Evolutionary conservation across 2,329 filamentous ascomycete genomes (phyloP), one percentile per base, ranked within the genome.

Genomic region (Hymenoscyphus linearis): DNA sequence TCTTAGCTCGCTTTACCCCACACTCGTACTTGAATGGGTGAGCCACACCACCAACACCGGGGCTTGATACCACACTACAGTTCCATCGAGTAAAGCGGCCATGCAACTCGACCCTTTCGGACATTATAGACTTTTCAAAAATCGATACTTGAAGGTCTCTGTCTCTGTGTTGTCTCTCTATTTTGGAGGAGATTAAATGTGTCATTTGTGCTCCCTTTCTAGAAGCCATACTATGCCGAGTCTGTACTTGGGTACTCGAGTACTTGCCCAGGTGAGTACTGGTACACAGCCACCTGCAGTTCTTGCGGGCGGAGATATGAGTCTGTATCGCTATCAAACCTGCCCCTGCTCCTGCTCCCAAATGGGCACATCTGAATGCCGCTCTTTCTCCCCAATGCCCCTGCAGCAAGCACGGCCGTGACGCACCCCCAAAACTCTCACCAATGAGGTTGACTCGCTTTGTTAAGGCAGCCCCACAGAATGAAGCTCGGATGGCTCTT

Each of bases 1-100:
- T 37, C 35, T 16, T 44, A 40, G 36, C 36, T 16, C 36, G 25
- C 22, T 57, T 52, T 59, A 59, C 57, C 57, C 57, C 57, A 59
- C 47, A 59, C 47, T 59, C 25, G 10, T 25, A 60, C 27, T 40
- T 1, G 31, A 5, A 31, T 7, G 31, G 4, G 47, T 50, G 54
- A 34, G 16, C 55, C 35, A 57, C 4, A 31, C n/a, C n/a, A n/a
- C n/a, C n/a, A n/a, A n/a, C n/a, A n/a, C n/a, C n/a, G n/a, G n/a
- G n/a, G n/a, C n/a, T n/a, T n/a, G n/a, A n/a, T n/a, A n/a, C n/a
- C n/a, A n/a, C n/a, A n/a, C n/a, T n/a, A n/a, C n/a, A n/a, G n/a
- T n/a, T n/a, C n/a, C n/a, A n/a, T n/a, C n/a, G 31, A 31, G 31
- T 31, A 44, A 26, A 40, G 55, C 55, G 13, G 18, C n/a, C 7